Evolutionary conservation across 2,329 filamentous ascomycete species (phyloP).

Genomic region (Fusarium metavorans): DNA sequence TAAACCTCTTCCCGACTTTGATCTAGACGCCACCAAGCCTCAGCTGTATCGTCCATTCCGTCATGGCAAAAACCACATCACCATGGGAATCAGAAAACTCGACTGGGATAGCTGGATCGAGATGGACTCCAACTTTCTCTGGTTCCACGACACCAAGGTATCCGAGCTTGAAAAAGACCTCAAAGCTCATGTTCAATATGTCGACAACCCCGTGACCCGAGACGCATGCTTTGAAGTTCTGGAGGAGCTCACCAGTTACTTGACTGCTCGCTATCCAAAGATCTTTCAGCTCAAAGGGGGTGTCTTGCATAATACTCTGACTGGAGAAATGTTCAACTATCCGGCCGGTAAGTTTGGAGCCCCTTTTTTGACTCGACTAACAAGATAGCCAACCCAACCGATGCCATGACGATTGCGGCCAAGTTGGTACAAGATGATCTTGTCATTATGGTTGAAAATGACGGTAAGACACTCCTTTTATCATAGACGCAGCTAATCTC

Average conservation of each 20-base stretch:
- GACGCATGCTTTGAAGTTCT: constrained; percentile 34
- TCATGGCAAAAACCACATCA: constrained; percentile 32
- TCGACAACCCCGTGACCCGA: constrained; percentile 22
- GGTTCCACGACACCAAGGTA: constrained; percentile 31
- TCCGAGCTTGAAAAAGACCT: constrained; percentile 30
- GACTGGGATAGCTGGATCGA: constrained; percentile 38
- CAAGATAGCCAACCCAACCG: constrained; percentile 17
- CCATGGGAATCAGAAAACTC: constrained; percentile 34
- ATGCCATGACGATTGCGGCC: constrained; percentile 27
- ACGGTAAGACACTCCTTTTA: background rate
- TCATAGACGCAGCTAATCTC: background rate
- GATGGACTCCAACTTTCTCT: constrained; percentile 34
- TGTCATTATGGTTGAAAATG: constrained; percentile 31
- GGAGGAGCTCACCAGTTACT: constrained; percentile 18
- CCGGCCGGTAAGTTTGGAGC: constrained; percentile 1
- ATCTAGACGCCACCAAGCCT: constrained; percentile 20
- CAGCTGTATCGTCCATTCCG: constrained; percentile 31
- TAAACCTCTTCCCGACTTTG: background rate
- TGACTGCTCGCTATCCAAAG: constrained; percentile 28
- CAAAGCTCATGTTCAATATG: constrained; percentile 27
- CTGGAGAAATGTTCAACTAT: constrained; percentile 15
- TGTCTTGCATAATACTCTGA: constrained; percentile 11
- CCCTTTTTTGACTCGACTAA: accelerated
- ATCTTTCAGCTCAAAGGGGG: constrained; percentile 13
- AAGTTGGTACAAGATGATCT: constrained; percentile 36